A percentile compares a stretch with the other conserved stretches of the same genome.
Conservation (phyloP, 75 land plant species). For the Selaginella tamariscina region DNA sequence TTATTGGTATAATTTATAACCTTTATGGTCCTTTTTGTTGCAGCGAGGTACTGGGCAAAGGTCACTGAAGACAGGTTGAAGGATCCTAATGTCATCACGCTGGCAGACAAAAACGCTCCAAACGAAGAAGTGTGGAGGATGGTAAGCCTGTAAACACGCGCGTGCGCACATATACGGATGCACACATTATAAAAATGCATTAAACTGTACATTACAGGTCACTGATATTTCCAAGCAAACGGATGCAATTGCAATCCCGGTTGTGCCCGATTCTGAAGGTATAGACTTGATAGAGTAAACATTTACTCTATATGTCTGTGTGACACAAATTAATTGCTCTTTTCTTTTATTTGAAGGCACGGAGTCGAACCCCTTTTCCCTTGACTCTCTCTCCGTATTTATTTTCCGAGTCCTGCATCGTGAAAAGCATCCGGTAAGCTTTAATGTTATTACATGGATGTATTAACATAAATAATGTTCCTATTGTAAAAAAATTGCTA, state of each 20-base stretch:
- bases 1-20: not conserved
- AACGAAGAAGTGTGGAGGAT: constrained; percentile 92
- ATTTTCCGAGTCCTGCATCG: constrained; percentile 82
- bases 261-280: constrained; percentile 94
- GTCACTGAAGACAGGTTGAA: constrained; percentile 56
- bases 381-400: constrained; percentile 79
- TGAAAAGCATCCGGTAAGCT: constrained; percentile 78
- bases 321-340: too few species aligned
- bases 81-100: constrained; percentile 56
- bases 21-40: not conserved
- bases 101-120: constrained; percentile 99
- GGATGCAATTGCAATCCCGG: constrained; percentile 69
- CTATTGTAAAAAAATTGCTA: not conserved
- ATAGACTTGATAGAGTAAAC: constrained; percentile 5
- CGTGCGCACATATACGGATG: too few species aligned
- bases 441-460: not conserved
- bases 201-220: constrained; percentile 36
- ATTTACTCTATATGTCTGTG: not conserved
- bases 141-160: constrained; percentile 41
- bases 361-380: constrained; percentile 84
- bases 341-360: constrained; percentile 51
- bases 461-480: not conserved
- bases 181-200: too few species aligned
- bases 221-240: constrained; percentile 60
- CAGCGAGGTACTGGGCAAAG: constrained; percentile 89